Evolutionary conservation across 306 rosid genomes (phyloP).

Genomic region (Castanopsis chinensis): DNA sequence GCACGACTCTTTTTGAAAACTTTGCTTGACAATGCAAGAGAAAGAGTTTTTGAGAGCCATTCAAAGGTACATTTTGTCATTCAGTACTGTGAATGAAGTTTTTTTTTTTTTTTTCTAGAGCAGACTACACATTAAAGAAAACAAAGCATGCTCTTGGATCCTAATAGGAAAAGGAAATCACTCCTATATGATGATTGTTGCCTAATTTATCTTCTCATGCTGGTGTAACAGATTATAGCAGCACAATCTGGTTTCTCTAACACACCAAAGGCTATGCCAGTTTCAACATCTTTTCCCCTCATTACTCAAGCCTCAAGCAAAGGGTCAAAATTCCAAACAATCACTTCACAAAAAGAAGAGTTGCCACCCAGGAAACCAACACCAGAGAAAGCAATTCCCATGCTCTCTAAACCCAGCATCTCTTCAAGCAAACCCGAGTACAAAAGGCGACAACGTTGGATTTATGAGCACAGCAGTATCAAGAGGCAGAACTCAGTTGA

Average conservation of each 20-base stretch:
- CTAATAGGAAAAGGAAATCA: neutral
- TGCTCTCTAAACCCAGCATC: conserved; percentile 21
- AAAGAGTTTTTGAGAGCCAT: conserved; percentile 38
- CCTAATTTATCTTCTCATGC: conserved; percentile 14
- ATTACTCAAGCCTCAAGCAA: conserved; percentile 4
- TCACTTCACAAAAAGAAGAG: conserved; percentile 17
- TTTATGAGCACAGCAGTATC: conserved; percentile 24
- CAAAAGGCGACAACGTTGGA: neutral
- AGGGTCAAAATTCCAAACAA: conserved; percentile 10
- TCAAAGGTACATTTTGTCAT: conserved; percentile 40
- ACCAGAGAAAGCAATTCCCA: conserved; percentile 4
- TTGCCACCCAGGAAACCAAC: conserved; percentile 10
- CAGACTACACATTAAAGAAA: neutral
- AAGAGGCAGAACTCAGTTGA: conserved; percentile 14
- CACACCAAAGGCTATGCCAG: neutral
- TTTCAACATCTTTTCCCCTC: neutral
- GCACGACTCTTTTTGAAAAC: conserved; percentile 50
- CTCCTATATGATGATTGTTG: neutral
- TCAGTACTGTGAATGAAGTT: neutral
- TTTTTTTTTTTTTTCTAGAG: neutral
- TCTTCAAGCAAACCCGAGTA: conserved; percentile 19
- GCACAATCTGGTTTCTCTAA: conserved; percentile 13
- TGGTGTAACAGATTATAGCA: conserved; percentile 31
- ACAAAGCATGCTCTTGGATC: neutral
- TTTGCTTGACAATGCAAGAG: conserved; percentile 58